Base-by-base conservation (phyloP, 345 rosid genomes). In the Bruguiera sexangula region DNA sequence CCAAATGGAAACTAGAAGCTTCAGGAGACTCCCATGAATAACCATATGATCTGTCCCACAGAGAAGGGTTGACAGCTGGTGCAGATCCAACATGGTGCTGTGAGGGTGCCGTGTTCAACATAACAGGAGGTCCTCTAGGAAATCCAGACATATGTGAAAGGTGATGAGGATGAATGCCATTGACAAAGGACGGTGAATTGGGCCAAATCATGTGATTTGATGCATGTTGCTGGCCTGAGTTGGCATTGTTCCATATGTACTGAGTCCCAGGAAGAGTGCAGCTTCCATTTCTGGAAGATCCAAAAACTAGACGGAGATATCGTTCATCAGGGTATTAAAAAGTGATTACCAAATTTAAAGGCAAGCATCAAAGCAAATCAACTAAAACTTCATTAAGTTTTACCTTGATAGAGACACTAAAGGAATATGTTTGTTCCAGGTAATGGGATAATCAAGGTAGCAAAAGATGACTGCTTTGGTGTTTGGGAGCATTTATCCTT, bases 191-290 rank as follows among this genome's bases (percentile, higher is more conserved):
- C 54, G 90, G 89, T 2, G 97, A 90, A 79, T 83, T 88, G 51
- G 92, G 90, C 98, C 98, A 96, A 64, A 85, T 82, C 86, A 88
- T 75, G 70, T 72, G 83, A 79, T 79, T 83, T 81, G 98, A 83
- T 81, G 89, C 73, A 86, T 76, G 77, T 81, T 86, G 79, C 65
- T 80, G 78, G 29, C 70, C 62, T 63, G 74, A 69, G 57, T 65
- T 75, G 29, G 66, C 36, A 52, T 60, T 59, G 48, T 64, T 69
- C 99, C 98, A 92, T 39, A 75, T 65, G 71, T 77, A 86, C 58
- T 78, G 89, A 76, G 82, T 86, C 64, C 85, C 86, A 66, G 87
- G 89, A 69, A 85, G 82, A 73, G 94, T 62, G 62, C 72, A 67
- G 72, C 84, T 88, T 83, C 95, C 96, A 74, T 81, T 86, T 73